A percentile compares a stretch with the other conserved stretches of the same genome.
Evolutionary conservation across 2,329 filamentous ascomycete species (phyloP).

Genomic region (Colletotrichum sp.): DNA sequence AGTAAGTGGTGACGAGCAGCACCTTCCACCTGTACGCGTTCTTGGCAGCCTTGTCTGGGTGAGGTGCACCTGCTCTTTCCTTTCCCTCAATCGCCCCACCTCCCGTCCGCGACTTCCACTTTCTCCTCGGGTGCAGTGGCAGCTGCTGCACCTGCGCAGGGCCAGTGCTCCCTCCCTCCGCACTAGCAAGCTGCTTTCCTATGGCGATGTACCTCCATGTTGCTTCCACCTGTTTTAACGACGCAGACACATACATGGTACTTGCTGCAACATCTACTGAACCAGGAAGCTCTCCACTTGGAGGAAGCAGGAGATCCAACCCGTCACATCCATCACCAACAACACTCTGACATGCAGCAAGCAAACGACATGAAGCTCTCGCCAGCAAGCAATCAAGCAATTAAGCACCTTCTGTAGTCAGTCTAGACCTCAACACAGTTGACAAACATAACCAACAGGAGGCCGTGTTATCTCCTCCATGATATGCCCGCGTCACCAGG

Average conservation of each 20-base stretch:
- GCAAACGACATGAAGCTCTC: not conserved
- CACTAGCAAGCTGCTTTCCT: not conserved
- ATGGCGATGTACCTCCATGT: not conserved
- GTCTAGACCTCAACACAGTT: not conserved
- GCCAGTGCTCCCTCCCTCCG: not conserved
- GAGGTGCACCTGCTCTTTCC: not conserved
- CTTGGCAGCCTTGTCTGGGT: constrained; percentile 12
- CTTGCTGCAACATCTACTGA: not conserved
- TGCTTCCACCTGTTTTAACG: not conserved
- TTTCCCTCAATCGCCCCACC: not conserved
- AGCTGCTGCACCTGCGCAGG: not conserved
- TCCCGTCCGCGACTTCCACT: not conserved
- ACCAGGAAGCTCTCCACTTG: not conserved
- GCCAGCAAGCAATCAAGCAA: not conserved
- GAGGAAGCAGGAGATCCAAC: not conserved
- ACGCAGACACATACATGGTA: not conserved
- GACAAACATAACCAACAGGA: not conserved
- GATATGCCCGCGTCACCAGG: not conserved
- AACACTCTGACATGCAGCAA: not conserved
- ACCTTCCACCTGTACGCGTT: not conserved
- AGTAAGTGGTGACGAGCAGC: not conserved
- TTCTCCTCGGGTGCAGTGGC: not conserved
- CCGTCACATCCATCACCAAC: not conserved
- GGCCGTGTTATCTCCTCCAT: not conserved
- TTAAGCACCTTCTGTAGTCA: not conserved